Conservation (phyloP, 2,329 filamentous ascomycete genomes). For the Trichoderma endophyticum region DNA sequence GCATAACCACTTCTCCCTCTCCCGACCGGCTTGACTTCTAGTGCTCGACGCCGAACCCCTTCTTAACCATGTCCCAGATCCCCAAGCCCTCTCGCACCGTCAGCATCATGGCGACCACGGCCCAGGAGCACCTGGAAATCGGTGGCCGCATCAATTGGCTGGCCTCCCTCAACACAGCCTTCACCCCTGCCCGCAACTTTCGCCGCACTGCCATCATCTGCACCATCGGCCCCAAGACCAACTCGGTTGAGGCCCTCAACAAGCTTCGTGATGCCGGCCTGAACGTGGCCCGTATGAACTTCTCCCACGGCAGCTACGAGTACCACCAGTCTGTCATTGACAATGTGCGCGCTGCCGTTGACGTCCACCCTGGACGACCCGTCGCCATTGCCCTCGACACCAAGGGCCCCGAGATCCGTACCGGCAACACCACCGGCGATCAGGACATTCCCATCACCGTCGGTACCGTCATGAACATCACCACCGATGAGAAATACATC, state of each 20-base stretch:
- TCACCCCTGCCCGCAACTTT: conserved; percentile 82
- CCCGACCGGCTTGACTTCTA: neutral
- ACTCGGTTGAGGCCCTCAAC: conserved; percentile 96
- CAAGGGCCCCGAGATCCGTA: conserved; percentile 62
- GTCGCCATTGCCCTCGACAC: conserved; percentile 89
- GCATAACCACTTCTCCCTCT: neutral
- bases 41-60: neutral
- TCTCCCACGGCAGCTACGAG: conserved; percentile 76
- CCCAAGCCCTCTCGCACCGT: conserved; percentile 32
- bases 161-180: conserved; percentile 79
- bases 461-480: conserved; percentile 88
- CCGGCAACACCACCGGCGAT: conserved; percentile 71
- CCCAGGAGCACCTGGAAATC: conserved; percentile 81
- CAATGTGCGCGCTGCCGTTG: conserved; percentile 85
- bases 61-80: conserved; percentile 33
- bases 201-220: conserved; percentile 97
- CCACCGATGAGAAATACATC: conserved; percentile 91
- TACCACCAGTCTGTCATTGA: conserved; percentile 99
- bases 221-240: conserved; percentile 99
- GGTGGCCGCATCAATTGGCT: conserved; percentile 68
- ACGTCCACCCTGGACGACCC: conserved; percentile 72
- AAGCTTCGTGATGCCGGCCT: conserved; percentile 84
- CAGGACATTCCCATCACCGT: conserved; percentile 84
- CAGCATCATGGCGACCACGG: conserved; percentile 57
- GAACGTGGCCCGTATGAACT: conserved; percentile 99